A percentile compares a stretch with the other conserved stretches of the same genome.
These are phyloP conservation scores for Aspergillus taichungensis DNA, from an alignment of 495 filamentous ascomycete species.

Conservation along the genomic window DNA sequence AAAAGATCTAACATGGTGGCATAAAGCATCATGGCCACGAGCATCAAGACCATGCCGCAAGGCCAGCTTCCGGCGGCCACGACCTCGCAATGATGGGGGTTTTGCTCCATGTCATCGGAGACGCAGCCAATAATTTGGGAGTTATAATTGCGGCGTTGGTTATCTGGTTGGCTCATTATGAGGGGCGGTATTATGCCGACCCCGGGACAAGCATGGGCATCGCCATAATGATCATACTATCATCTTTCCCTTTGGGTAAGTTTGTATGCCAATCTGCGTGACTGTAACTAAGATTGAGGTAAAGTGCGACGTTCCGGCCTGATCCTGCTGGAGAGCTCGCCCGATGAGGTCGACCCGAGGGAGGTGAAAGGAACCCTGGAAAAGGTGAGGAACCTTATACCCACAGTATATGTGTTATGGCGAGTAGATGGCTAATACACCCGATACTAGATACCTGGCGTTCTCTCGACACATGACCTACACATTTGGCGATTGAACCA, in stretches of 20 bases:
- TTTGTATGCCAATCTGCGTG: background rate
- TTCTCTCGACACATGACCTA: conserved; percentile 40
- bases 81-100: conserved; percentile 42
- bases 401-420: too few species aligned
- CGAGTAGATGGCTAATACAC: too few species aligned
- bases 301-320: conserved; percentile 30
- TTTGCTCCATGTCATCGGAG: conserved; percentile 40
- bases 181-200: conserved; percentile 40
- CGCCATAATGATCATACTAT: conserved; percentile 32
- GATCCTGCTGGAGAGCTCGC: conserved; percentile 79
- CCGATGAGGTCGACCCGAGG: conserved; percentile 60
- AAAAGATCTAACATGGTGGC: conserved; percentile 27
- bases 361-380: conserved; percentile 70
- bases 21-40: conserved; percentile 42
- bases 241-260: conserved; percentile 33
- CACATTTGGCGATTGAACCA: conserved; percentile 47
- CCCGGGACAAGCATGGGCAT: conserved; percentile 40
- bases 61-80: conserved; percentile 9
- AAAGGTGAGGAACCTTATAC: conserved; percentile 16
- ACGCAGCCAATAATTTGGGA: conserved; percentile 42
- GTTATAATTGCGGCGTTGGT: conserved; percentile 38
- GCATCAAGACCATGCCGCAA: conserved; percentile 33
- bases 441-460: conserved; percentile 28
- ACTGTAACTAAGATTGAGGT: background rate
- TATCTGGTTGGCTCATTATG: conserved; percentile 33